A percentile compares a stretch with the other conserved stretches of the same genome.
phyloP scores from a whole-genome alignment of 2,329 filamentous ascomycete species.

The Monosporascus sp. region DNA sequence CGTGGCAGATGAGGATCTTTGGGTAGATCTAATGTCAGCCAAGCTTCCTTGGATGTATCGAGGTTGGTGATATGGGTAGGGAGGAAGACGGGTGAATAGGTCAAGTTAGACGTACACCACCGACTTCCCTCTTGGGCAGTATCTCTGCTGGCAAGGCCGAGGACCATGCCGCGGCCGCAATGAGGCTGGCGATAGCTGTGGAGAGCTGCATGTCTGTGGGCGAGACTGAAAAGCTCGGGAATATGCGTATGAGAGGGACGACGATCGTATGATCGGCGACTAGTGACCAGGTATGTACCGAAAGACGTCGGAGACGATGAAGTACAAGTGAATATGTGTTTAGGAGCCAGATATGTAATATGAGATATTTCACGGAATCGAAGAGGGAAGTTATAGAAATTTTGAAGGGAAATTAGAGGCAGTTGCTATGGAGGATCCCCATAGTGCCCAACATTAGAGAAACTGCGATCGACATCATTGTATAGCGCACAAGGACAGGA shows the following conservation, averaged over 20 bases:
- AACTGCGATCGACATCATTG: no score
- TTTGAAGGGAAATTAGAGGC: background rate
- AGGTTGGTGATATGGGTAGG: background rate
- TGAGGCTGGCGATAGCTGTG: conserved; percentile 15
- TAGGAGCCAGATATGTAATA: no score
- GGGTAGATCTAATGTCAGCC: background rate
- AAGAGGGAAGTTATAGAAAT: no score
- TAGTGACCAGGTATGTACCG: background rate
- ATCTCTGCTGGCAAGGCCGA: conserved; percentile 22
- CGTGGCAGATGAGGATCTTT: conserved; percentile 47
- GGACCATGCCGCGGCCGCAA: conserved; percentile 16
- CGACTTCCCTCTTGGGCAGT: conserved; percentile 37
- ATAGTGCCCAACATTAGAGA: background rate
- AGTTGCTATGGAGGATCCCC: background rate
- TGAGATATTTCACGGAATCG: no score
- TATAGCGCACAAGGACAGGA: no score
- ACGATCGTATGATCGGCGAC: background rate
- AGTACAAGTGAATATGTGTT: no score
- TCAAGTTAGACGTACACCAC: conserved; percentile 37
- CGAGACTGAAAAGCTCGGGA: background rate
- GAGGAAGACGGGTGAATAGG: background rate
- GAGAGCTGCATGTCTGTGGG: conserved; percentile 19
- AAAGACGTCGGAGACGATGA: no score
- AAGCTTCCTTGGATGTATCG: background rate
- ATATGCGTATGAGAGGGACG: background rate